These are phyloP conservation scores for Aspergillus intermedius DNA, from an alignment of 2,329 filamentous ascomycete genomes.

Conservation along the genomic window DNA sequence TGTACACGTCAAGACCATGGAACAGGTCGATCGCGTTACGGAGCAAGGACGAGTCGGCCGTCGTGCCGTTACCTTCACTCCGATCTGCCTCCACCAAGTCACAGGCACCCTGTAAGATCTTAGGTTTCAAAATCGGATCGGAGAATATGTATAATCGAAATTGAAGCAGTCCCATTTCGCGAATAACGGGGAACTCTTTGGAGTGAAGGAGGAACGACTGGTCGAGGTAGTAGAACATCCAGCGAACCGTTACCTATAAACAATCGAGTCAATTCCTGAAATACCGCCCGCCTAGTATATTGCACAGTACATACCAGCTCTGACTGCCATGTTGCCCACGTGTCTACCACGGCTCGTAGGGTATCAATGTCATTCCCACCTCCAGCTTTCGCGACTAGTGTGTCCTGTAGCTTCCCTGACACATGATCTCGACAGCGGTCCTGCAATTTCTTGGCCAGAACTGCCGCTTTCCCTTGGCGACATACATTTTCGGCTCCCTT, in stretches of 20 bases:
- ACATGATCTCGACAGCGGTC: conserved; percentile 61
- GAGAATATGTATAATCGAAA: conserved; percentile 62
- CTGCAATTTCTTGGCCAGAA: conserved; percentile 61
- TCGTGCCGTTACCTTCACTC: conserved; percentile 40
- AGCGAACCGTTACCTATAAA: conserved; percentile 64
- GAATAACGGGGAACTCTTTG: conserved; percentile 63
- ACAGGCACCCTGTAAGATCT: conserved; percentile 64
- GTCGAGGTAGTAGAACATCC: conserved; percentile 90
- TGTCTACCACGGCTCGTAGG: conserved; percentile 52
- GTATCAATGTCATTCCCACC: conserved; percentile 57
- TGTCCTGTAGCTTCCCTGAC: conserved; percentile 48
- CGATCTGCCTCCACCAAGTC: conserved; percentile 70
- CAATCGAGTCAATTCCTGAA: neutral
- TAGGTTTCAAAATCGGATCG: conserved; percentile 45
- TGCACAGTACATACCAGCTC: conserved; percentile 58
- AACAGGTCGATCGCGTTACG: conserved; percentile 73
- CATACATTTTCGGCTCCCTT: conserved; percentile 88
- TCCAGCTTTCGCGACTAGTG: conserved; percentile 51
- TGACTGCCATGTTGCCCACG: conserved; percentile 72
- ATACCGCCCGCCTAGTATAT: neutral
- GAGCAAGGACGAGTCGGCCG: conserved; percentile 61
- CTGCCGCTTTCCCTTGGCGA: conserved; percentile 63
- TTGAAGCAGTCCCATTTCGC: conserved; percentile 69
- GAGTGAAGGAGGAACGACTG: conserved; percentile 77
- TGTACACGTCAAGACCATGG: conserved; percentile 76